A percentile compares a stretch with the other conserved stretches of the same genome.
These are phyloP conservation scores for Penicillium crustosum DNA, from an alignment of 2,329 filamentous ascomycete genomes.

Conservation along the genomic window DNA sequence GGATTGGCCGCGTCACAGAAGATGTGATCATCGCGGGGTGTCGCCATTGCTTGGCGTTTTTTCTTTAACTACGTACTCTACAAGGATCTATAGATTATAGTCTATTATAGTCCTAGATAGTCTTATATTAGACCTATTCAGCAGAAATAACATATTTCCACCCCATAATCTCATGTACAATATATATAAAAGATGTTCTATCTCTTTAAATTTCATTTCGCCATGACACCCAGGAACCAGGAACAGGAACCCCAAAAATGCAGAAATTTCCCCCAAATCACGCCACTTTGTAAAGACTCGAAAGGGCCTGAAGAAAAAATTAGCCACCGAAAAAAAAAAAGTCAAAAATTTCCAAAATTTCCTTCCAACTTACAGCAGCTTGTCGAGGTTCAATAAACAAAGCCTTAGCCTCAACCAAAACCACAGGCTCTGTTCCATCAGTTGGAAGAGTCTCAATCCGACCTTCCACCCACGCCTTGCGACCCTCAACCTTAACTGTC, in stretches of 20 bases:
- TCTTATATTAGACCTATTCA: not conserved
- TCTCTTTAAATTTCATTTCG: not conserved
- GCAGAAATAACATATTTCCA: not conserved
- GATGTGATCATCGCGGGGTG: constrained; percentile 28
- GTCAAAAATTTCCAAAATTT: fast-evolving
- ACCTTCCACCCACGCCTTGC: constrained; percentile 93
- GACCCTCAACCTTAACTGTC: constrained; percentile 82
- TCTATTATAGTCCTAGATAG: no score
- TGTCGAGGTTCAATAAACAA: constrained; percentile 87
- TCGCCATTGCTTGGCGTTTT: constrained; percentile 7
- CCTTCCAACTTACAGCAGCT: constrained; percentile 62
- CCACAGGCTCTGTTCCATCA: constrained; percentile 60
- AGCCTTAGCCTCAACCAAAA: constrained; percentile 79
- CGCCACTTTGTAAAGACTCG: constrained; percentile 29
- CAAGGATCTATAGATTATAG: no score
- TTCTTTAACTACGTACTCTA: no score
- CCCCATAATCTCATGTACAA: not conserved
- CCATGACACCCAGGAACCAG: constrained; percentile 21
- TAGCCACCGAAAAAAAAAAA: not conserved
- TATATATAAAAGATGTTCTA: not conserved
- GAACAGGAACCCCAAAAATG: constrained; percentile 12
- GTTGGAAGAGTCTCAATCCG: constrained; percentile 74
- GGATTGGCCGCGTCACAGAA: constrained; percentile 21
- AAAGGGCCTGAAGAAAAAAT: constrained; percentile 18
- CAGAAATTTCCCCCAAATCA: constrained; percentile 7